These are phyloP conservation scores for Saururus chinensis DNA, from an alignment of 164 flowering plant species.

Conservation along the genomic window DNA sequence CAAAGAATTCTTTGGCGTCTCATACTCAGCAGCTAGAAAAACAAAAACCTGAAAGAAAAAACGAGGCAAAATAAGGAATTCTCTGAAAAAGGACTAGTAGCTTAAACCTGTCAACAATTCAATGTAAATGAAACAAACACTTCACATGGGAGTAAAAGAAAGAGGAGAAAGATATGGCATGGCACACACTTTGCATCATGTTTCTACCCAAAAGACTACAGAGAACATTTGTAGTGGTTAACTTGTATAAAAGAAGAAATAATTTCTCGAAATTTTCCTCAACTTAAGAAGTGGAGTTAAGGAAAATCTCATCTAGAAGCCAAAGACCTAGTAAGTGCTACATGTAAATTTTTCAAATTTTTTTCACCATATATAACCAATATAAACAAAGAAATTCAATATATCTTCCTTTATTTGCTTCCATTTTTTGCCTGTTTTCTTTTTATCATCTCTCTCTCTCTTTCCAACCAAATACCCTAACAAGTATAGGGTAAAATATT, in stretches of 20 bases:
- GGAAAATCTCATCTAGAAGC: too few species aligned
- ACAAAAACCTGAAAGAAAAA: slow-evolving; percentile 56
- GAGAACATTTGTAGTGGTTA: background rate
- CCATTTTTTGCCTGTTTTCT: background rate
- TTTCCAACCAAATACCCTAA: background rate
- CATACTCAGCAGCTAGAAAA: slow-evolving; percentile 86
- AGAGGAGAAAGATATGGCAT: background rate
- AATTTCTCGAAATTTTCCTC: too few species aligned
- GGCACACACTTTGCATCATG: background rate
- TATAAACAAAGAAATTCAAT: too few species aligned
- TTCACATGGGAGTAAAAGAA: background rate
- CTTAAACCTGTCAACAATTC: background rate
- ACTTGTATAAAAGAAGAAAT: too few species aligned
- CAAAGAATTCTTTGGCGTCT: slow-evolving; percentile 59
- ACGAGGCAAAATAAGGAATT: background rate
- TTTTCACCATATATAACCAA: background rate
- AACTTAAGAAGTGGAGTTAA: too few species aligned
- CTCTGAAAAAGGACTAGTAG: background rate
- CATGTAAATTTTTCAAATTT: too few species aligned
- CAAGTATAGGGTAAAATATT: background rate
- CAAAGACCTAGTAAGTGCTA: too few species aligned
- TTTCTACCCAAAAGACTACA: background rate
- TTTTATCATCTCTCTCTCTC: too few species aligned
- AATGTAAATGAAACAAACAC: background rate
- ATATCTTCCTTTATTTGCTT: too few species aligned